Conservation (phyloP, 768 basidiomycete species). For the Auriculariales sp. region DNA sequence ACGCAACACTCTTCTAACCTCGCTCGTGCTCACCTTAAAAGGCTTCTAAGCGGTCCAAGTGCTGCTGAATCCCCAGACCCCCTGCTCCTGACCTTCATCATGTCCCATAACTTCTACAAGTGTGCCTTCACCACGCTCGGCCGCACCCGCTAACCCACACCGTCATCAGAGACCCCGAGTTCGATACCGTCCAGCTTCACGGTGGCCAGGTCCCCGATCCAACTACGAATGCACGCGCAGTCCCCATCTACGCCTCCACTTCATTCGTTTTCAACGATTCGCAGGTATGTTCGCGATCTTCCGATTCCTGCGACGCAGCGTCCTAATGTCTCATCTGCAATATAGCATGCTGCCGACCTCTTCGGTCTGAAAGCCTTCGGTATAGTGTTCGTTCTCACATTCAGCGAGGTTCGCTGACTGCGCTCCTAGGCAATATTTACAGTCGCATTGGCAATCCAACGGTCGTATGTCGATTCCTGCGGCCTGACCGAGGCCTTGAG, state of each 20-base stretch:
- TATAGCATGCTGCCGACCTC: constrained; percentile 55
- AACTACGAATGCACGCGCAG: constrained; percentile 56
- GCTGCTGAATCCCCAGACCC: too few relatives aligned
- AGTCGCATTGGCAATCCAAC: constrained; percentile 54
- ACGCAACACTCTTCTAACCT: too few relatives aligned
- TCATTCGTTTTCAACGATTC: constrained; percentile 64
- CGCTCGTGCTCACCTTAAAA: too few relatives aligned
- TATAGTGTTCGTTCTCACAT: too few relatives aligned
- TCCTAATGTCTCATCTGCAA: background rate
- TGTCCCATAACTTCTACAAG: constrained; percentile 5
- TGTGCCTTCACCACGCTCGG: background rate
- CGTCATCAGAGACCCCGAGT: constrained; percentile 35
- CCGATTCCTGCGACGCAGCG: background rate
- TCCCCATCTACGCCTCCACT: constrained; percentile 63
- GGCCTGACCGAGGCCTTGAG: background rate
- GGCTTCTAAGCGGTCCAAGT: too few relatives aligned
- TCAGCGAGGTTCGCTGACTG: background rate
- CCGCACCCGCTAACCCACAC: background rate
- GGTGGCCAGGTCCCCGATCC: constrained; percentile 54
- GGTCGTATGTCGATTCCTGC: constrained; percentile 25
- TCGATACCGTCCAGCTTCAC: constrained; percentile 70
- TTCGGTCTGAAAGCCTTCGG: constrained; percentile 39
- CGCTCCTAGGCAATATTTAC: constrained; percentile 37
- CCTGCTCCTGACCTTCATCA: background rate
- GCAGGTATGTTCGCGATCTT: constrained; percentile 28